A percentile compares a stretch with the other conserved stretches of the same genome.
Conservation (phyloP, 2,329 filamentous ascomycete species). For the Cordyceps farinosa region DNA sequence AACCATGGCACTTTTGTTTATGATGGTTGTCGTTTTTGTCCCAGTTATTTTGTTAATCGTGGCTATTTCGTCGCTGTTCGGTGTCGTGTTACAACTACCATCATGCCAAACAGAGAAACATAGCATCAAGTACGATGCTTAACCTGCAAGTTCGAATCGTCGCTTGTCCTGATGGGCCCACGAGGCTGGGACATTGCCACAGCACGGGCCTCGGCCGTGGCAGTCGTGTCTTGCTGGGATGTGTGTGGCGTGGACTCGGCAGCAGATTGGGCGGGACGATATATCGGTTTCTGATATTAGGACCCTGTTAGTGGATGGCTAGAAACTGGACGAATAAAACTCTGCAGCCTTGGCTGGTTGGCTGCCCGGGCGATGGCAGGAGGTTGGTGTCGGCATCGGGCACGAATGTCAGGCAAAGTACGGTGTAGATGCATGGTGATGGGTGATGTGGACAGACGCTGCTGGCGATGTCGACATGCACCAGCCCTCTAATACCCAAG, state of each 20-base stretch:
- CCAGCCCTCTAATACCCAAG: too few relatives aligned
- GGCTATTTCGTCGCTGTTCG: too few relatives aligned
- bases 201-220: not conserved
- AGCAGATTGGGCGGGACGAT: not conserved
- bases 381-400: constrained; percentile 2
- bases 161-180: not conserved
- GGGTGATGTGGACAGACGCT: not conserved
- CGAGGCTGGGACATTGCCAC: not conserved
- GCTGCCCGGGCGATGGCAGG: not conserved
- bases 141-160: too few relatives aligned
- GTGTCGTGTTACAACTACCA: too few relatives aligned
- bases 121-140: too few relatives aligned
- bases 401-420: not conserved
- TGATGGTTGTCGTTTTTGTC: too few relatives aligned
- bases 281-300: not conserved
- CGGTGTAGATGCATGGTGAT: constrained; percentile 13
- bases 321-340: not conserved
- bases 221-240: not conserved
- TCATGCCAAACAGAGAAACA: too few relatives aligned
- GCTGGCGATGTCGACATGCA: not conserved
- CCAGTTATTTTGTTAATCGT: too few relatives aligned
- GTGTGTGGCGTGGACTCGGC: not conserved
- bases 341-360: not conserved
- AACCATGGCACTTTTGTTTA: too few relatives aligned
- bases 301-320: not conserved